Evolutionary conservation across 2,329 filamentous ascomycete species (phyloP).

Genomic region (Thelonectria blattea): DNA sequence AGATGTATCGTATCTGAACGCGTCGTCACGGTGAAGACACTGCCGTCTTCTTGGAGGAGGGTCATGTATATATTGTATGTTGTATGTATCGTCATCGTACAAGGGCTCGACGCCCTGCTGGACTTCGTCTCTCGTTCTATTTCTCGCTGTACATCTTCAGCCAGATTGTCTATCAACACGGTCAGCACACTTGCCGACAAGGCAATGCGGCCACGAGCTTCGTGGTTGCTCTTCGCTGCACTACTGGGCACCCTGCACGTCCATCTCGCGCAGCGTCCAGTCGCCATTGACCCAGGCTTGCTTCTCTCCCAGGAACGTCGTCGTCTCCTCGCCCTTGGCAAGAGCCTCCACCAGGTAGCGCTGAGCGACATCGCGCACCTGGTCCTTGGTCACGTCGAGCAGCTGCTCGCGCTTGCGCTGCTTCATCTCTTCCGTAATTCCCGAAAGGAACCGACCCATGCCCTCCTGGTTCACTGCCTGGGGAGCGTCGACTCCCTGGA

Average conservation of each 20-base stretch:
- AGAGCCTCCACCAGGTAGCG: constrained; percentile 76
- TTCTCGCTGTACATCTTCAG: constrained; percentile 3
- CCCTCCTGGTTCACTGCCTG: constrained; percentile 87
- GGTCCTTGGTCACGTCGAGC: constrained; percentile 81
- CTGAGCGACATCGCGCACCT: constrained; percentile 83
- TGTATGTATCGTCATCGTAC: constrained; percentile 38
- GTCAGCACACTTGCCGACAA: constrained; percentile 11
- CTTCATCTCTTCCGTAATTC: constrained; percentile 87
- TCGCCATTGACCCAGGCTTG: constrained; percentile 75
- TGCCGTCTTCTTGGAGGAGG: constrained; percentile 31
- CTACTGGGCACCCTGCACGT: constrained; percentile 57
- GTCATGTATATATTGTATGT: constrained; percentile 37
- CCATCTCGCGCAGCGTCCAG: constrained; percentile 81
- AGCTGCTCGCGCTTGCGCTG: constrained; percentile 83
- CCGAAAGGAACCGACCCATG: constrained; percentile 82
- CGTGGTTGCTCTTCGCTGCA: constrained; percentile 8
- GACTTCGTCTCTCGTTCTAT: constrained; percentile 19
- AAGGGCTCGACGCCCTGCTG: constrained; percentile 15
- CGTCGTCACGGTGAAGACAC: constrained; percentile 34
- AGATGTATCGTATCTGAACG: constrained; percentile 73
- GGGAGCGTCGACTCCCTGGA: constrained; percentile 90
- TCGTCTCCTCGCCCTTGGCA: constrained; percentile 63
- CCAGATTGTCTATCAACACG: constrained; percentile 12
- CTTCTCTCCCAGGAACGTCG: constrained; percentile 82
- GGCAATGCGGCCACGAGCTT: constrained; percentile 2